Conservation (phyloP, 176 grass and related monocot genomes). For the Melocanna baccifera region DNA sequence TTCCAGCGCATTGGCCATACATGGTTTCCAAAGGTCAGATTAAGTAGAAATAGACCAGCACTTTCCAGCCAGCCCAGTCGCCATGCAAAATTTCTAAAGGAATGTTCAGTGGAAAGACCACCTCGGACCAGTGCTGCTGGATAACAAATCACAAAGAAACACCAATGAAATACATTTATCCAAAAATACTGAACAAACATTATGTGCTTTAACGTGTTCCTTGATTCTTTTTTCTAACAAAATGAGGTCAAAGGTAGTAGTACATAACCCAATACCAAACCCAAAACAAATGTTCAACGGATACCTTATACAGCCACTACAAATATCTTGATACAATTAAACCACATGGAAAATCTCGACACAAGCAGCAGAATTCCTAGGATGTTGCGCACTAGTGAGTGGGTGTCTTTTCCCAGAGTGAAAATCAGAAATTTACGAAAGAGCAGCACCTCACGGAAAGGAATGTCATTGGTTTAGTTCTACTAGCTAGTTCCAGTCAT, state of each 20-base stretch:
- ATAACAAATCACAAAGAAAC: background rate
- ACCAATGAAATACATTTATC: background rate
- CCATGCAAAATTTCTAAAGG: conserved; percentile 24
- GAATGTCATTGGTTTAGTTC: conserved; percentile 12
- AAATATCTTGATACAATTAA: background rate
- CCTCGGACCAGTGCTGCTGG: conserved; percentile 1
- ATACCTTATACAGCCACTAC: conserved; percentile 12
- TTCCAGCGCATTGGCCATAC: conserved; percentile 32
- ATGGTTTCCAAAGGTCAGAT: conserved; percentile 31
- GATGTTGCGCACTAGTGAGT: conserved; percentile 2
- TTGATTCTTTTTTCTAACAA: background rate
- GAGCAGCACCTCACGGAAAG: background rate
- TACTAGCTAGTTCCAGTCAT: conserved; percentile 1
- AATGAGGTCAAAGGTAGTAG: background rate
- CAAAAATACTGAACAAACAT: background rate
- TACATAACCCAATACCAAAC: background rate
- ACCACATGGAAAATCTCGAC: background rate
- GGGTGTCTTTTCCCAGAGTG: background rate
- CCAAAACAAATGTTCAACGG: background rate
- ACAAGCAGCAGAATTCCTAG: background rate
- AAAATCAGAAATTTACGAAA: background rate
- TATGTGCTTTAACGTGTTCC: background rate
- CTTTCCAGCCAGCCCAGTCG: conserved; percentile 37
- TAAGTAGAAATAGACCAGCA: conserved; percentile 32
- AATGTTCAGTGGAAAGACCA: conserved; percentile 33